Evolutionary conservation across 345 rosid genomes (phyloP), one percentile per base, ranked within the genome.

Genomic region (Odontarrhena argentea): DNA sequence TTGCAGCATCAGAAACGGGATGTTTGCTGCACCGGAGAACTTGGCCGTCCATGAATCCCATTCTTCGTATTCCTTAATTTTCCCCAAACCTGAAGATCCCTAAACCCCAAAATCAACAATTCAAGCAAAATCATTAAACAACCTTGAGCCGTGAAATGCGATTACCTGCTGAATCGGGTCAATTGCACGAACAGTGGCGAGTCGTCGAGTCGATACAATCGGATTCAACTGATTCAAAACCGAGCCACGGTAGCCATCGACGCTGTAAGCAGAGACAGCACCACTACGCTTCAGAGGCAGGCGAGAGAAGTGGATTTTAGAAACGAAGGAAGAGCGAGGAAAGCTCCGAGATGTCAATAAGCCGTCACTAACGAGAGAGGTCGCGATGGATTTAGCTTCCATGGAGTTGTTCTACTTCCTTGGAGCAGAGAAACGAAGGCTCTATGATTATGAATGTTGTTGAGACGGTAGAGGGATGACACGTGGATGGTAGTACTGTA

Each of bases 41-140:
- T 78, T 86, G 6, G 96, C 88, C 4, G 98, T 89, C 86, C 80
- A 79, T 2, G 87, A 85, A 78, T 92, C 91, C 98, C 96, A 92
- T 74, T 85, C 77, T 65, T 78, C 70, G 54, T 78, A 79, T 56
- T 65, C 71, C 79, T 79, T 67, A 9, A 49, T 75, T 34, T 55
- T 74, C 71, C 67, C 79, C n/a, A 68, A 15, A 35, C 72, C 73
- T 68, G 26, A 68, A 18, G 81, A 71, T 49, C 70, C 88, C 95
- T 84, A 26, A 63, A 42, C 38, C 49, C 37, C 49, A 44, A 42
- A 43, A 40, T 35, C 38, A 70, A 52, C n/a, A 37, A 35, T 50
- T 9, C 44, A 34, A 15, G 22, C 28, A 22, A 52, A 60, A 10
- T 26, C 38, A 18, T 8, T 18, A 18, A 12, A 18, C 10, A 30